Conservation (phyloP, 805 yeast genomes). For the Suhomyces sp. region DNA sequence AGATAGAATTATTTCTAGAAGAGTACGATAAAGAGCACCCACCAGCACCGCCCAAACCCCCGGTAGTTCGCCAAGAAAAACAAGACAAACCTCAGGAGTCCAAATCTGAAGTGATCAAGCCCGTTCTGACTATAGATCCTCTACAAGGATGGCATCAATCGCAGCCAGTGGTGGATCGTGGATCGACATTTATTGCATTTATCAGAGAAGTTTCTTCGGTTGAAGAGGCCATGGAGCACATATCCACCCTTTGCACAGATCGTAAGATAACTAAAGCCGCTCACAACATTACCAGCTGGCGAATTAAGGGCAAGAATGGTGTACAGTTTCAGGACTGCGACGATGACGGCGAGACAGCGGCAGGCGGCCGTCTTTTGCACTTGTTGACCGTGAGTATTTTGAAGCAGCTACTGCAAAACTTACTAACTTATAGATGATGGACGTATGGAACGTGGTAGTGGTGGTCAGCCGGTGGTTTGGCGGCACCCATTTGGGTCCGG, state of each 20-base stretch:
- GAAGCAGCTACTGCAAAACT: background rate
- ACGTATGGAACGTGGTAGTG: conserved; percentile 79
- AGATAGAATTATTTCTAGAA: conserved; percentile 51
- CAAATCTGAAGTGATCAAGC: background rate
- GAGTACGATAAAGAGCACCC: conserved; percentile 24
- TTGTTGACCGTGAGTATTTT: conserved; percentile 52
- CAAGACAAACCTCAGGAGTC: background rate
- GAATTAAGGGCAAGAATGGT: conserved; percentile 59
- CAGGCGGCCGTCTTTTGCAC: conserved; percentile 85
- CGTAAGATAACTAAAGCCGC: conserved; percentile 62
- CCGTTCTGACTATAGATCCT: conserved; percentile 33
- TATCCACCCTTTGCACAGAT: conserved; percentile 58
- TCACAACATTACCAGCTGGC: conserved; percentile 87
- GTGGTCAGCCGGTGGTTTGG: conserved; percentile 93
- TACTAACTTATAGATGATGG: conserved; percentile 53
- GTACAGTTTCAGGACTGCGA: conserved; percentile 79
- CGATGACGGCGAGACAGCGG: conserved; percentile 97
- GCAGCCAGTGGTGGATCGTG: conserved; percentile 77
- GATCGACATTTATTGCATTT: conserved; percentile 80
- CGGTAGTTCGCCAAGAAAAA: background rate
- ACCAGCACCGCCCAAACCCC: background rate
- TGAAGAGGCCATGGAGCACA: conserved; percentile 58
- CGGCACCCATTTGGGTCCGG: conserved; percentile 89
- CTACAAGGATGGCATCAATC: conserved; percentile 74
- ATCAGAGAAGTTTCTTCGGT: conserved; percentile 61